phyloP scores from a whole-genome alignment of 2,329 filamentous ascomycete genomes.

The Chalaropsis thielavioides region DNA sequence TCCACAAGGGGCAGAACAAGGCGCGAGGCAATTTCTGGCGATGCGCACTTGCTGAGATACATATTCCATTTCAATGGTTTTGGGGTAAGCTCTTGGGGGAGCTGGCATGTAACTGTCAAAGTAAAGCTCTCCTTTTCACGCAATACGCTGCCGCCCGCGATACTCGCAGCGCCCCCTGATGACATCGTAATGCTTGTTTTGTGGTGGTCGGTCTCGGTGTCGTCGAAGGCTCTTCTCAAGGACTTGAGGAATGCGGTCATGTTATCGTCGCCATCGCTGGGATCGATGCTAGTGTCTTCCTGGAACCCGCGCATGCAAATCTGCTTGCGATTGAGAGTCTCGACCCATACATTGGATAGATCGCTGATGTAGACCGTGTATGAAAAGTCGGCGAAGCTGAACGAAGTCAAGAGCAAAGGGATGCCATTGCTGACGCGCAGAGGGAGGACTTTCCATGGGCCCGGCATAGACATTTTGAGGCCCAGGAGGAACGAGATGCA shows the following conservation, averaged over 20 bases:
- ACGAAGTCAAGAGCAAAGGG: conserved; percentile 50
- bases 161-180: conserved; percentile 20
- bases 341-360: conserved; percentile 57
- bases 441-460: conserved; percentile 36
- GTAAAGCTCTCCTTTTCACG: conserved; percentile 30
- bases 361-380: conserved; percentile 59
- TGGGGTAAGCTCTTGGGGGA: conserved; percentile 41
- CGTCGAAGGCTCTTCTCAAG: conserved; percentile 39
- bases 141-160: conserved; percentile 20
- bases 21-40: conserved; percentile 31
- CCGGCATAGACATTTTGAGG: conserved; percentile 21
- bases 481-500: background rate
- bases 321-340: conserved; percentile 44
- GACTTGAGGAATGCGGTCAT: conserved; percentile 52
- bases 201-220: conserved; percentile 30
- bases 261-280: conserved; percentile 53
- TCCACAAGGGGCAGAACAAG: conserved; percentile 40
- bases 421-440: conserved; percentile 28
- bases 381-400: conserved; percentile 36
- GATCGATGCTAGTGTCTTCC: conserved; percentile 57
- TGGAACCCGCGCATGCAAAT: conserved; percentile 49
- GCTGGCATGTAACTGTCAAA: conserved; percentile 41
- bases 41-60: conserved; percentile 34
- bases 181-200: conserved; percentile 33
- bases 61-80: conserved; percentile 52